Evolutionary conservation across 1,139 yeast genomes (phyloP), one percentile per base, ranked within the genome.

Genomic region (Geotrichum reessii): DNA sequence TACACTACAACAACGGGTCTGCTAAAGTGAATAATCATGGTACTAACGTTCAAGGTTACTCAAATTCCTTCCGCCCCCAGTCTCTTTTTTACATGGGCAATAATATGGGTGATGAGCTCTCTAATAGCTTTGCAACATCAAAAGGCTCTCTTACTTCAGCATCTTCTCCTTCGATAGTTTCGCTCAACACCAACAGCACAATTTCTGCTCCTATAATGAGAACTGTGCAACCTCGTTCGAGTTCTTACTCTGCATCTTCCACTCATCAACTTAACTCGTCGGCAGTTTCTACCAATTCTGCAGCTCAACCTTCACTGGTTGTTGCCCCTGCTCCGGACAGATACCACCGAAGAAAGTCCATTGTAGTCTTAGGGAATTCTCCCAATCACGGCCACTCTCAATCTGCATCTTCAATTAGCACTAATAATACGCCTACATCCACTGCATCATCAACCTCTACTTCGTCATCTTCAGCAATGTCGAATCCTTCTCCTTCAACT

Each of bases 301-400:
- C 22, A 6, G 21, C 49, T 14, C 60, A 58, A 11, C 60, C 60
- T 19, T 58, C 60, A 5, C 25, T 58, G 24, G 52, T 52, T 19
- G 55, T 55, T 5, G 56, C 61, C 31, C 59, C 58, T 12, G 62
- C 63, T 46, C 73, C 73, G 14, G 72, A 66, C 54, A 61, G 73
- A 28, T 70, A 70, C 55, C 72, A 70, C 57, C 67, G 73, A 19
- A 62, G 69, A 56, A 64, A 64, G 58, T 66, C 65, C 12, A 57
- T 62, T 21, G 46, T 58, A 17, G 40, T 59, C 27, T 14, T 46
- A 37, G 47, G 47, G 33, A 50, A 37, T 24, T 31, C 24, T 28
- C 19, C 52, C 22, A 50, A 28, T 22, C 58, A 58, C 37, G 31
- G 24, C 42, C 52, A 57, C 27, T 55, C 58, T 22, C 55, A 58